phyloP scores from a whole-genome alignment of 2,329 filamentous ascomycete species.

The Verticillium isaacii region DNA sequence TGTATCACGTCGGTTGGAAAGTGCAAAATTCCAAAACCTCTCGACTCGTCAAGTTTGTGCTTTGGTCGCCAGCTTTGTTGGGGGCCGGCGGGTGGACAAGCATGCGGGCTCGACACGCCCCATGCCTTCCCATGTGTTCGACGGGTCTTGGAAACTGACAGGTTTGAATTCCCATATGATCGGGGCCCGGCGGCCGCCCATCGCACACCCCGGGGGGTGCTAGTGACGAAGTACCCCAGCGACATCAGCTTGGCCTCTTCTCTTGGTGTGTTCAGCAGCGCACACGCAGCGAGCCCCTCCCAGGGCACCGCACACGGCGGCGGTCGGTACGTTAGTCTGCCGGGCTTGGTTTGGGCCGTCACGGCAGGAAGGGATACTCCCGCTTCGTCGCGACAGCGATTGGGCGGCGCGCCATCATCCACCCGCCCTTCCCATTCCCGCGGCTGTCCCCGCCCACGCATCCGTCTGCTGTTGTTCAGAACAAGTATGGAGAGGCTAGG shows the following conservation, averaged over 20 bases:
- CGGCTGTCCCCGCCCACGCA: slow-evolving; percentile 2
- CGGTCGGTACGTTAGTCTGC: neutral
- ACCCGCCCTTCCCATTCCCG: slow-evolving; percentile 12
- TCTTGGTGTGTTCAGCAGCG: neutral
- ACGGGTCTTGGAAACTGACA: neutral
- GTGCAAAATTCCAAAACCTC: neutral
- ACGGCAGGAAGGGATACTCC: neutral
- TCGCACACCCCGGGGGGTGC: neutral
- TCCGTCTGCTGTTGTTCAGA: neutral
- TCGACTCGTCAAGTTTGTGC: neutral
- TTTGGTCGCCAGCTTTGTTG: neutral
- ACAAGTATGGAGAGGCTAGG: neutral
- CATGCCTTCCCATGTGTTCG: neutral
- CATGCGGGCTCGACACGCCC: neutral
- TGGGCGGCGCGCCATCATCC: slow-evolving; percentile 11
- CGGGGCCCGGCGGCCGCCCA: neutral
- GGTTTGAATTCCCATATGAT: neutral
- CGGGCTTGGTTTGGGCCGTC: neutral
- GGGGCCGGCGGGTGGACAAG: neutral
- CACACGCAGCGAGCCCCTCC: neutral
- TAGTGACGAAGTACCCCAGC: neutral
- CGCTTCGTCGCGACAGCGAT: neutral
- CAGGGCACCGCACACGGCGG: neutral
- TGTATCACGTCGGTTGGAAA: neutral
- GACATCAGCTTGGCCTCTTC: neutral